Conservation (phyloP, 768 basidiomycete species). For the Hemileccinum rubropunctum region DNA sequence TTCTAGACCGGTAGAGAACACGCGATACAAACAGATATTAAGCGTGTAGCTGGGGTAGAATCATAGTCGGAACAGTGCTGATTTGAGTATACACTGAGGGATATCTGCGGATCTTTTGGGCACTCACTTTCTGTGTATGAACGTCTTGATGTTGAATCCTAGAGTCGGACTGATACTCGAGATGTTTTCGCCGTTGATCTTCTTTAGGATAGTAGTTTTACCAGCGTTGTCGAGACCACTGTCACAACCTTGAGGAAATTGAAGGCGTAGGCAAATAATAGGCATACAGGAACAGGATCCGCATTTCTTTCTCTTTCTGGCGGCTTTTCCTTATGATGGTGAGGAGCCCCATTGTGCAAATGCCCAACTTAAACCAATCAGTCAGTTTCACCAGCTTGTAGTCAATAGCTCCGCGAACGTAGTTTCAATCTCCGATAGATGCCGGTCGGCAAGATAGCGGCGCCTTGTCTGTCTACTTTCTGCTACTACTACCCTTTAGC, state of each 20-base stretch:
- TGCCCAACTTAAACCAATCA: too few relatives aligned
- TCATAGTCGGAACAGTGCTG: constrained; percentile 21
- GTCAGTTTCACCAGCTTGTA: not conserved
- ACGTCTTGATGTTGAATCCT: constrained; percentile 99
- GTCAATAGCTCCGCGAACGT: constrained; percentile 6
- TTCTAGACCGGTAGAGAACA: constrained; percentile 20
- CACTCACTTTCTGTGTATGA: constrained; percentile 81
- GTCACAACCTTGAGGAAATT: constrained; percentile 19
- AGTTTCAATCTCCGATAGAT: constrained; percentile 2
- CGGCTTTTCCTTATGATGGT: constrained; percentile 97
- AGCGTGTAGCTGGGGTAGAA: constrained; percentile 37
- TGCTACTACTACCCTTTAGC: not conserved
- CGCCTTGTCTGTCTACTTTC: too few relatives aligned
- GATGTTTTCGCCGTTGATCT: constrained; percentile 91
- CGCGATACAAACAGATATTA: constrained; percentile 38
- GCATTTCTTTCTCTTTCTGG: constrained; percentile 95
- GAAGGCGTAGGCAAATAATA: constrained; percentile 6
- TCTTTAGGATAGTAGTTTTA: constrained; percentile 97
- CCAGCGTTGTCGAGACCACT: constrained; percentile 98
- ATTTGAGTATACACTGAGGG: constrained; percentile 14
- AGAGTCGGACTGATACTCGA: constrained; percentile 86
- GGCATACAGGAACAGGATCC: constrained; percentile 85
- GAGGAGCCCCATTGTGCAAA: constrained; percentile 75
- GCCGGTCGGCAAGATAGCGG: not conserved
- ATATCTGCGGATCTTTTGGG: constrained; percentile 18